phyloP scores from a whole-genome alignment of 2,329 filamentous ascomycete genomes.

The Aspergillus ustus region DNA sequence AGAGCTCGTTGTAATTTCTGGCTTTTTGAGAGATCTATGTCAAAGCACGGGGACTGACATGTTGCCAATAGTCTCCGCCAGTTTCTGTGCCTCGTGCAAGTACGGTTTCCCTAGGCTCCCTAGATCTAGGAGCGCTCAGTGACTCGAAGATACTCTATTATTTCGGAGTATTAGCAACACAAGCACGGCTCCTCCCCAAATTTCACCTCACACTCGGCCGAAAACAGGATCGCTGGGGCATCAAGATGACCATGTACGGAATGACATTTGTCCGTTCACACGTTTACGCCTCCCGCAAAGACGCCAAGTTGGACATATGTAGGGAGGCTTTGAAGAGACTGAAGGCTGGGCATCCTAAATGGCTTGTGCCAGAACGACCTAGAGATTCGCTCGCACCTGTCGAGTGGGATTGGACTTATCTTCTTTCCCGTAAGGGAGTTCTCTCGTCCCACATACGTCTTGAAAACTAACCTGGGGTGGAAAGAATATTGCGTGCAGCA shows the following conservation, averaged over 20 bases:
- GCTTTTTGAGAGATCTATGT: background rate
- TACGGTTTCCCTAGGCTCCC: constrained; percentile 4
- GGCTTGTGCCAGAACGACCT: constrained; percentile 35
- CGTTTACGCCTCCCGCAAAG: constrained; percentile 16
- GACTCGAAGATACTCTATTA: constrained; percentile 33
- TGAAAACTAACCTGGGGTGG: constrained; percentile 1
- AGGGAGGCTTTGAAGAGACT: constrained; percentile 33
- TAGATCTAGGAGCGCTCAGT: constrained; percentile 19
- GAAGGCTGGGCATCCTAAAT: constrained; percentile 28
- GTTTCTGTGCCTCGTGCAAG: background rate
- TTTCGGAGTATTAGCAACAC: constrained; percentile 36
- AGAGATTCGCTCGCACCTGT: constrained; percentile 17
- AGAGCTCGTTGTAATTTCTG: background rate
- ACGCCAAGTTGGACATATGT: constrained; percentile 32
- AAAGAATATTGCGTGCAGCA: constrained; percentile 32
- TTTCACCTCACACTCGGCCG: constrained; percentile 28
- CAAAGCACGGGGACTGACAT: background rate
- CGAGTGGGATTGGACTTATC: constrained; percentile 34
- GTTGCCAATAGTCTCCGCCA: constrained; percentile 1
- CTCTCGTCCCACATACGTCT: background rate
- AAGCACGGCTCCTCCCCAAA: constrained; percentile 30
- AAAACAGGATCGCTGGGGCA: constrained; percentile 27
- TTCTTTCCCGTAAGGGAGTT: constrained; percentile 33
- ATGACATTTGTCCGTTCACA: constrained; percentile 28
- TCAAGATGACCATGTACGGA: constrained; percentile 37